These are phyloP conservation scores for Populus hybrid DNA, from an alignment of 441 rosid species.

Conservation along the genomic window DNA sequence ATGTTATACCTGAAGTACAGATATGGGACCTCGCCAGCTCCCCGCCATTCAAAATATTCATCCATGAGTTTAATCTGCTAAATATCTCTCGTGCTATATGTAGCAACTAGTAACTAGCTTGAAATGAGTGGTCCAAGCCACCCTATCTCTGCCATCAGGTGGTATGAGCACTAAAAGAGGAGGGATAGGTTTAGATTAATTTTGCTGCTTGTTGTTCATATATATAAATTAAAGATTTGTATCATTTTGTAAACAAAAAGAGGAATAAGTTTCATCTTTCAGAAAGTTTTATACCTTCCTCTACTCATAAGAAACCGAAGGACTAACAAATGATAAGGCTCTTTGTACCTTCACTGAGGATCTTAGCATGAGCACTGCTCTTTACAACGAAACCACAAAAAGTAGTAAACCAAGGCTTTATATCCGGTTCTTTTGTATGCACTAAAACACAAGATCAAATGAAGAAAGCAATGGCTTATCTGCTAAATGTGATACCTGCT, in stretches of 20 bases:
- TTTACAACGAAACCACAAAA: not conserved
- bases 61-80: not conserved
- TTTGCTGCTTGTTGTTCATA: not conserved
- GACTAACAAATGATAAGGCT: not conserved
- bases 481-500: not conserved
- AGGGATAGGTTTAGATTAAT: not conserved
- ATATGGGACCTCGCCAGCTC: not conserved
- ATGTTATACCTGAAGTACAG: not conserved
- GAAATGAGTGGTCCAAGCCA: constrained; percentile 2
- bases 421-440: not conserved
- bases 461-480: not conserved
- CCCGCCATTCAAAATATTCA: too few species aligned
- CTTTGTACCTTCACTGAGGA: not conserved
- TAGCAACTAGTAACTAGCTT: not conserved
- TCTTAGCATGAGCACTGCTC: not conserved
- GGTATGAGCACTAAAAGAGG: not conserved
- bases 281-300: constrained; percentile 22
- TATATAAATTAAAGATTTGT: not conserved
- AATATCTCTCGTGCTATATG: not conserved
- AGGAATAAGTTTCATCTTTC: constrained; percentile 1
- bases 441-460: not conserved
- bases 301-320: constrained; percentile 11
- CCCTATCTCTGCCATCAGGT: not conserved
- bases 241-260: not conserved
- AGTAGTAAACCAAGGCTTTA: not conserved